Percentiles rank a stretch among this genome's conserved stretches.
Evolutionary conservation across 306 rosid species (phyloP).

Genomic region (Vigna mungo): DNA sequence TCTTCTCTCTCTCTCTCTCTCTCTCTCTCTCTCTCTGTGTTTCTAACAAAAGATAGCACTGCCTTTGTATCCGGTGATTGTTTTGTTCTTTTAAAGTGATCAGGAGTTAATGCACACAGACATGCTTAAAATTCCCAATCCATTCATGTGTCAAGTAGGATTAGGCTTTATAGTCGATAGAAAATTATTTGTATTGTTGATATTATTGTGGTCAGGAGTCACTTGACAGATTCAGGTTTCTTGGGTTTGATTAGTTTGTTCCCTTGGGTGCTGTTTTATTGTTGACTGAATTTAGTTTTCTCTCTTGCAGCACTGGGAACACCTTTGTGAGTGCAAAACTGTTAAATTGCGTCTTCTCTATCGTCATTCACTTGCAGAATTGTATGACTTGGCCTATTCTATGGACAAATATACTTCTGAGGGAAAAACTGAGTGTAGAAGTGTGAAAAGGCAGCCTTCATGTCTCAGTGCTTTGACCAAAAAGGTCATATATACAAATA

Average conservation of each 20-base stretch:
- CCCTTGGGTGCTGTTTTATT: conserved; percentile 24
- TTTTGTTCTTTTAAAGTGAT: conserved; percentile 1
- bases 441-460: conserved; percentile 57
- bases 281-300: conserved; percentile 44
- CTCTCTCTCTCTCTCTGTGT: not conserved
- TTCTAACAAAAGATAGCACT: not conserved
- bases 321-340: conserved; percentile 93
- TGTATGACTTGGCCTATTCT: conserved; percentile 69
- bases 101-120: not conserved
- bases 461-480: conserved; percentile 66
- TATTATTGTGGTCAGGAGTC: conserved; percentile 31
- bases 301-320: conserved; percentile 84
- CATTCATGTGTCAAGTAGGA: conserved; percentile 35
- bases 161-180: conserved; percentile 15
- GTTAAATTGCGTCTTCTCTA: conserved; percentile 71
- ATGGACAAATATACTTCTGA: conserved; percentile 63
- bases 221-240: conserved; percentile 25
- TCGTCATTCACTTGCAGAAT: conserved; percentile 87
- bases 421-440: conserved; percentile 58
- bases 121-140: conserved; percentile 16
- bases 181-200: not conserved
- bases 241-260: conserved; percentile 24
- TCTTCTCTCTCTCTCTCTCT: conserved; percentile 12
- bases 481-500: conserved; percentile 59
- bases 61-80: conserved; percentile 4